phyloP scores from a whole-genome alignment of 177 flowering plant species.

The Vitis hybrid region DNA sequence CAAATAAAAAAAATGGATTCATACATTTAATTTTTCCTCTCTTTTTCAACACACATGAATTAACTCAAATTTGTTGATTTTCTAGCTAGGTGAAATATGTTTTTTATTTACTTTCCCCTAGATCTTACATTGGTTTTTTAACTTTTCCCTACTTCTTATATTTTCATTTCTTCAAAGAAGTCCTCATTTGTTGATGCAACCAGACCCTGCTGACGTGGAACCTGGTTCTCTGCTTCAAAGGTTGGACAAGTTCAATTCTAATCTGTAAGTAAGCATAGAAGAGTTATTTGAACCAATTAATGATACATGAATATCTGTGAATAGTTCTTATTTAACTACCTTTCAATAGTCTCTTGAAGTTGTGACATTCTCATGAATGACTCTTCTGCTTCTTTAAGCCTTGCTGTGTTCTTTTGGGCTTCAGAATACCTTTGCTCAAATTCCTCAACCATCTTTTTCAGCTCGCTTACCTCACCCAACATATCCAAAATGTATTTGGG shows the following conservation, averaged over 20 bases:
- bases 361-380: constrained; percentile 42
- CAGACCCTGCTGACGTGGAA: constrained; percentile 81
- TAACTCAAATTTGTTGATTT: no score
- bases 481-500: constrained; percentile 12
- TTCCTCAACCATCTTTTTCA: constrained; percentile 52
- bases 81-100: no score
- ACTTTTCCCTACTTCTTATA: constrained; percentile 30
- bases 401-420: constrained; percentile 50
- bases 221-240: constrained; percentile 85
- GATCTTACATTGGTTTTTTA: no score
- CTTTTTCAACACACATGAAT: no score
- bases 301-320: neutral
- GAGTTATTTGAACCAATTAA: constrained; percentile 6
- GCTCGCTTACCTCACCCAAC: constrained; percentile 50
- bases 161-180: constrained; percentile 55
- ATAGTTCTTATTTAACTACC: constrained; percentile 32
- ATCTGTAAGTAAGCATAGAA: constrained; percentile 36
- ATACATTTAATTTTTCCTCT: no score
- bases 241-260: constrained; percentile 66
- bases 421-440: constrained; percentile 50
- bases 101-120: neutral
- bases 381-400: constrained; percentile 56
- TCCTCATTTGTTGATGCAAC: constrained; percentile 57
- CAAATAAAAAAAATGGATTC: no score
- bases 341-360: constrained; percentile 71